Evolutionary conservation across 331 rosid genomes (phyloP).

Genomic region (Erythrophleum ivorense): DNA sequence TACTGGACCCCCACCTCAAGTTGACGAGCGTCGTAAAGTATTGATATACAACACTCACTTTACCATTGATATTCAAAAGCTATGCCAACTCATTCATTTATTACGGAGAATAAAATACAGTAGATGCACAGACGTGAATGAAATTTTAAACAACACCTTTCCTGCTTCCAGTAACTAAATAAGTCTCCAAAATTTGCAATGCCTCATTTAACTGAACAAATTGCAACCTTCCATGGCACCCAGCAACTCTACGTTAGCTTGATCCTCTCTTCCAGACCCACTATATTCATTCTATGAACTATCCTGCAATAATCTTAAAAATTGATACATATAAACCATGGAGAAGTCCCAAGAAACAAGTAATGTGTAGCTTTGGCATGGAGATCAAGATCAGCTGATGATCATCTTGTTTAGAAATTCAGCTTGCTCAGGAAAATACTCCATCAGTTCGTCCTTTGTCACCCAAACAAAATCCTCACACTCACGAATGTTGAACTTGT

Average conservation of each 20-base stretch:
- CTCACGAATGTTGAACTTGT: slow-evolving; percentile 56
- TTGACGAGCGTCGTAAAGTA: slow-evolving; percentile 24
- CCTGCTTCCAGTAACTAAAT: not conserved
- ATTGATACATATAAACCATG: slow-evolving; percentile 20
- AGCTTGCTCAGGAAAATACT: slow-evolving; percentile 79
- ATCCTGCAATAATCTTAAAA: slow-evolving; percentile 35
- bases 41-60: not conserved
- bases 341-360: not conserved
- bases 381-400: slow-evolving; percentile 55
- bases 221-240: slow-evolving; percentile 7
- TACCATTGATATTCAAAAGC: not conserved
- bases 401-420: slow-evolving; percentile 82
- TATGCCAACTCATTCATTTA: slow-evolving; percentile 26
- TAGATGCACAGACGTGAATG: not conserved
- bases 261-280: slow-evolving; percentile 32
- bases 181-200: slow-evolving; percentile 30
- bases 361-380: not conserved
- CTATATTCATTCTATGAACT: slow-evolving; percentile 9
- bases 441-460: slow-evolving; percentile 83
- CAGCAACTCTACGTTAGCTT: slow-evolving; percentile 24
- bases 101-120: slow-evolving; percentile 31
- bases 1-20: not conserved
- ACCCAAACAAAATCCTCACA: slow-evolving; percentile 89
- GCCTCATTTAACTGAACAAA: slow-evolving; percentile 26
- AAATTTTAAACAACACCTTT: slow-evolving; percentile 18